These are phyloP conservation scores for Mortierella hygrophila DNA, from an alignment of 192 early-diverging fungal genomes.

Conservation along the genomic window DNA sequence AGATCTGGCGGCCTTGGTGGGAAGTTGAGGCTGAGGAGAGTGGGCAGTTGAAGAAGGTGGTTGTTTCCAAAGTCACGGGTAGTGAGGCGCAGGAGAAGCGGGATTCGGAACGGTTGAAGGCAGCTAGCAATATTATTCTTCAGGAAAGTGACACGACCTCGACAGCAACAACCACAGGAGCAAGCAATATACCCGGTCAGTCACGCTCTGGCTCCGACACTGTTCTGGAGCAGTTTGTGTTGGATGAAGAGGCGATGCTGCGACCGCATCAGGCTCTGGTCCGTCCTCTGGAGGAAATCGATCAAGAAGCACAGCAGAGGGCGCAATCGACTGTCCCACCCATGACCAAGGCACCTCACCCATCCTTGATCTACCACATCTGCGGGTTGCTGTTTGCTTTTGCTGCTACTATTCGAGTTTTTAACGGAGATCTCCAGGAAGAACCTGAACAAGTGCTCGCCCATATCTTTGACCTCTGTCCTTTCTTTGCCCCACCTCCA, in stretches of 20 bases:
- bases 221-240: conserved; percentile 24
- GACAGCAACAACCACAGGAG: background rate
- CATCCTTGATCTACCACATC: conserved; percentile 42
- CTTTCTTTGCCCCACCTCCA: conserved; percentile 36
- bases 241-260: conserved; percentile 51
- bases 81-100: conserved; percentile 6
- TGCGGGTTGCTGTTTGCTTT: conserved; percentile 36
- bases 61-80: conserved; percentile 17
- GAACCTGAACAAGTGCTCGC: conserved; percentile 30
- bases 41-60: conserved; percentile 35
- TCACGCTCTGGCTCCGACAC: background rate
- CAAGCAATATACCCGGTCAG: background rate
- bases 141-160: background rate
- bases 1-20: conserved; percentile 50
- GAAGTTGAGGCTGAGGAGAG: conserved; percentile 42
- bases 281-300: conserved; percentile 17
- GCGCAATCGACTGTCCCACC: conserved; percentile 2
- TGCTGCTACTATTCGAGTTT: conserved; percentile 21
- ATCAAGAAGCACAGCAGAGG: conserved; percentile 5
- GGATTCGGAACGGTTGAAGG: conserved; percentile 1
- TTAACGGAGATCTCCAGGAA: conserved; percentile 42
- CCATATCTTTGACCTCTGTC: conserved; percentile 42
- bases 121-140: background rate
- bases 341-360: conserved; percentile 36
- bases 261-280: conserved; percentile 25